These are phyloP conservation scores for Tetrahymena malaccensis DNA, from an alignment of 73 alveolate species.

Conservation along the genomic window DNA sequence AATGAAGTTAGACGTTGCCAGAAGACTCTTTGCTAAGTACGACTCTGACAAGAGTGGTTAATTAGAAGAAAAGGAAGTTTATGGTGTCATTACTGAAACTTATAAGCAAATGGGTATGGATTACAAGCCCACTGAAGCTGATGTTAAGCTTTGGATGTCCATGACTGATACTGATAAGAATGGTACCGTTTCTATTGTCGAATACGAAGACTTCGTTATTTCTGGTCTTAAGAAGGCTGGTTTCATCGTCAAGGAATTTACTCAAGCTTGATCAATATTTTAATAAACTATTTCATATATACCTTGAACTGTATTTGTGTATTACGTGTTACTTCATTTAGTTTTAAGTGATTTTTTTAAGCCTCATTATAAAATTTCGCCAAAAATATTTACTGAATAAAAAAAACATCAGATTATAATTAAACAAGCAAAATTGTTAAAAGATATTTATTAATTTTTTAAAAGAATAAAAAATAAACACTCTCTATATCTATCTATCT, in stretches of 20 bases:
- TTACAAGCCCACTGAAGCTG: conserved; percentile 28
- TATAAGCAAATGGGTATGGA: conserved; percentile 32
- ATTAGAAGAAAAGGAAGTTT: conserved; percentile 34
- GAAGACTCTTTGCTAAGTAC: conserved; percentile 35
- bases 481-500: background rate
- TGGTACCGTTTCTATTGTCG: conserved; percentile 29
- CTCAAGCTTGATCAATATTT: background rate
- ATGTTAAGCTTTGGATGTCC: conserved; percentile 36
- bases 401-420: too few species aligned
- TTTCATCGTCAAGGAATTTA: background rate
- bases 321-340: background rate
- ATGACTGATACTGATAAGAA: conserved; percentile 37
- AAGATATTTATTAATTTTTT: too few species aligned
- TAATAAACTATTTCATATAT: background rate
- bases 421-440: too few species aligned
- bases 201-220: conserved; percentile 39
- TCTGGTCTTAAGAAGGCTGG: conserved; percentile 29
- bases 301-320: background rate
- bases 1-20: conserved; percentile 33
- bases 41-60: conserved; percentile 28
- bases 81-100: conserved; percentile 2
- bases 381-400: background rate
- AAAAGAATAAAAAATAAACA: background rate
- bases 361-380: background rate
- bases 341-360: background rate